phyloP scores from a whole-genome alignment of 108 stramenopile genomes.

The Ochromonas danica region DNA sequence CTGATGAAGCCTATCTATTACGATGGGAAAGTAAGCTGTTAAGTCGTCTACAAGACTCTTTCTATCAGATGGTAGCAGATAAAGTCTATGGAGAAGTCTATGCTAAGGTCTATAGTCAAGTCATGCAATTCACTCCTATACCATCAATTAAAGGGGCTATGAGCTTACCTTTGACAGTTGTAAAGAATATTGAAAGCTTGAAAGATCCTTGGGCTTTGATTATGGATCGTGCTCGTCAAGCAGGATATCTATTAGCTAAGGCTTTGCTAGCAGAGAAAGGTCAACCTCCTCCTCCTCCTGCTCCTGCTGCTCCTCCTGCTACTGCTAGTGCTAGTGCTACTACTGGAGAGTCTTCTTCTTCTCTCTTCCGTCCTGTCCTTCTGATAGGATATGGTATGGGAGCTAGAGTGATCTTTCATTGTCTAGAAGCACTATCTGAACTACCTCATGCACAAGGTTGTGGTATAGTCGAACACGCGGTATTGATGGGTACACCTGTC shows the following conservation, averaged over 20 bases:
- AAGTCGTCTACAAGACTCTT: background rate
- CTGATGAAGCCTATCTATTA: background rate
- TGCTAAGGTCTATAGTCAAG: background rate
- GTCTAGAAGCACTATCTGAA: conserved; percentile 77
- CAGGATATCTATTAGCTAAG: conserved; percentile 79
- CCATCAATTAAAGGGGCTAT: background rate
- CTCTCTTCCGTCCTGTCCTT: conserved; percentile 73
- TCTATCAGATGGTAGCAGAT: background rate
- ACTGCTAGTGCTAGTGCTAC: background rate
- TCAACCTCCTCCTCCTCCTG: background rate
- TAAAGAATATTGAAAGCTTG: conserved; percentile 64
- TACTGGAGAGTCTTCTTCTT: background rate
- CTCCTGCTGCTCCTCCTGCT: background rate
- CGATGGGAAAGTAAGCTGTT: background rate
- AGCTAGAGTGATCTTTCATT: conserved; percentile 83
- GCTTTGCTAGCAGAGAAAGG: conserved; percentile 67
- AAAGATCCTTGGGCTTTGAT: conserved; percentile 86
- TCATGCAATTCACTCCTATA: background rate
- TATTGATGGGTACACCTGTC: conserved; percentile 52
- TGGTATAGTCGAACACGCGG: conserved; percentile 80
- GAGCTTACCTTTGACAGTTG: background rate
- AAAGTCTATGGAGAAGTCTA: background rate
- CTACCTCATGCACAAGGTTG: background rate
- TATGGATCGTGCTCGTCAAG: conserved; percentile 77
- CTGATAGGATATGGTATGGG: conserved; percentile 92